Evolutionary conservation across 495 filamentous ascomycete genomes (phyloP), one percentile per base, ranked within the genome.

Genomic region (Rostrohypoxylon terebratum): DNA sequence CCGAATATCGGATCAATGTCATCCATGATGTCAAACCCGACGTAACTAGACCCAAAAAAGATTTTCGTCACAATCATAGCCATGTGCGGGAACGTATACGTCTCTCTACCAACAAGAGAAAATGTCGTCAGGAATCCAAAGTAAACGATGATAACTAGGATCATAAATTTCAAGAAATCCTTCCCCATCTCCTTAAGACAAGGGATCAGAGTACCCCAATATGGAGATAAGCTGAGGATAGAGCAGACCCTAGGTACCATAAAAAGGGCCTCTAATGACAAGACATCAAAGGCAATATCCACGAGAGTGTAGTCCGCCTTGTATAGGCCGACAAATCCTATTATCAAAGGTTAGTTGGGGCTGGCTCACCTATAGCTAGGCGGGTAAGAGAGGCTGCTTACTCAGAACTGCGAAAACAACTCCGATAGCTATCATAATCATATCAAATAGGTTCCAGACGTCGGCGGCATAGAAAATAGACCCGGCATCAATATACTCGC

Each of bases 161-260:
- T 90, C 77, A 95, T 87, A 79, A 97, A 97, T 69, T 95, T 95
- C 74, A 96, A 80, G 75, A 97, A 97, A 66, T 96, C 93, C 81
- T 94, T 97, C 18, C 93, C 94, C 93, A 96, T 96, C 80, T 96
- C 93, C 78, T 94, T 95, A 54, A 97, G 84, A 69, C 94, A 94
- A 3, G 93, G 94, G 63, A 97, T 94, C 81, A 88, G 68, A 18
- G 89, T 94, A 63, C 94, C 95, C 87, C 97, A 97, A 78, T 96
- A 98, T 1, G 92, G 92, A 71, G 94, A 93, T 72, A 98, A 77
- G 78, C 93, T 95, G 54, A 97, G 86, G 53, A 98, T 85, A 18
- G 94, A 96, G 81, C 90, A 98, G 73, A 96, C 91, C 83, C 93
- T 87, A 31, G 95, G 95, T 33, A 97, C 91, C 74, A 98, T 87